Percentiles rank a stretch among this genome's conserved stretches.
Conservation (phyloP, 179 eudicot species). For the Dionaea muscipula region DNA sequence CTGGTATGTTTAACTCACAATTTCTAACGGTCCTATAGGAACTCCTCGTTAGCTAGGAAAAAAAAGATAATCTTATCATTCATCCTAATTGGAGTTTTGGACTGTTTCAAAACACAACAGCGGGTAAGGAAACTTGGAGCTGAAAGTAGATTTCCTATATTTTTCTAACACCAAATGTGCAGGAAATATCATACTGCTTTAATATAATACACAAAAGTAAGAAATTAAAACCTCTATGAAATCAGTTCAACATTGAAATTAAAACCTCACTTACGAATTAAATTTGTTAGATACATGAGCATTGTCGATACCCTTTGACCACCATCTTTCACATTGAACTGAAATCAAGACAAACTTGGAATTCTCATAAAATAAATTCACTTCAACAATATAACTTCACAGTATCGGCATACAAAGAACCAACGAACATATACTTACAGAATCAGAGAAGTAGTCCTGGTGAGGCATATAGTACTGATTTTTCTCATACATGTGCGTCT, state of each 20-base stretch:
- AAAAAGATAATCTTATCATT: no score
- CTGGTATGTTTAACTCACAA: no score
- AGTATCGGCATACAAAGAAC: neutral
- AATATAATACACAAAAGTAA: neutral
- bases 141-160: neutral
- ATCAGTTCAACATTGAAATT: no score
- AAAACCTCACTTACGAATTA: no score
- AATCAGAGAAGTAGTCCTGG: constrained; percentile 84
- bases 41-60: no score
- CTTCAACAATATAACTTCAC: neutral
- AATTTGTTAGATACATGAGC: constrained; percentile 92
- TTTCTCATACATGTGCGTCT: constrained; percentile 75
- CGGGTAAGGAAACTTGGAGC: neutral
- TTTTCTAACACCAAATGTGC: neutral
- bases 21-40: no score
- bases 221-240: no score
- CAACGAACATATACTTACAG: constrained; percentile 31
- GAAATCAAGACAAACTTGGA: constrained; percentile 19
- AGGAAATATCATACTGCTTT: neutral
- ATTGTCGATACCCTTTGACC: constrained; percentile 95
- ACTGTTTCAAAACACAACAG: no score
- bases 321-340: constrained; percentile 88
- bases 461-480: constrained; percentile 80
- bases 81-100: no score
- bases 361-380: neutral